Conservation (phyloP, 208 protist genomes). For the Trypanosoma cruzi region DNA sequence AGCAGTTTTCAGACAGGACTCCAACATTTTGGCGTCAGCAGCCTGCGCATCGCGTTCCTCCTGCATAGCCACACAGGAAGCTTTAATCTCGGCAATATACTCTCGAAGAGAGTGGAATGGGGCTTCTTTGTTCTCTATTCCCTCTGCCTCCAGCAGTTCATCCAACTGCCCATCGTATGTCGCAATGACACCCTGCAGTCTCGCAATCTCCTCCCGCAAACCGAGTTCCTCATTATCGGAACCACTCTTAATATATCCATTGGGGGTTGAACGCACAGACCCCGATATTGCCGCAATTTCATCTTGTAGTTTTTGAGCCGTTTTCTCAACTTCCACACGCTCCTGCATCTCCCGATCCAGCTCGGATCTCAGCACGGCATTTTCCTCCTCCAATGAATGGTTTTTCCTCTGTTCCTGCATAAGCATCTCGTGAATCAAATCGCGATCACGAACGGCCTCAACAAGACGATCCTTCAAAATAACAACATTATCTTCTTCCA, state of each 20-base stretch:
- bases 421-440: constrained; percentile 25
- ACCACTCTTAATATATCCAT: background rate
- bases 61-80: constrained; percentile 1
- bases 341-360: constrained; percentile 9
- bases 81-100: constrained; percentile 3
- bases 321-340: constrained; percentile 13
- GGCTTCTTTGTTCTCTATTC: background rate
- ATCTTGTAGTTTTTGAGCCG: constrained; percentile 13
- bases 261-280: constrained; percentile 1
- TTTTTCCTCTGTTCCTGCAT: constrained; percentile 16
- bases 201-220: background rate
- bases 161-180: constrained; percentile 18
- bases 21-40: constrained; percentile 30
- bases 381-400: constrained; percentile 7
- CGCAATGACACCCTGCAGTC: constrained; percentile 1
- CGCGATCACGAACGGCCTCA: constrained; percentile 23
- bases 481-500: constrained; percentile 15
- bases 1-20: constrained; percentile 27
- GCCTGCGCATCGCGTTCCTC: constrained; percentile 29
- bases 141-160: constrained; percentile 19
- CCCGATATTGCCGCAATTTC: constrained; percentile 6
- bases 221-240: background rate
- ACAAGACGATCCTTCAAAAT: constrained; percentile 26
- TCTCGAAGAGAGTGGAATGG: constrained; percentile 10
- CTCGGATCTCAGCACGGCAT: background rate